Base-by-base conservation (phyloP, 768 basidiomycete species). In the Amanita pseudoporphyria region DNA sequence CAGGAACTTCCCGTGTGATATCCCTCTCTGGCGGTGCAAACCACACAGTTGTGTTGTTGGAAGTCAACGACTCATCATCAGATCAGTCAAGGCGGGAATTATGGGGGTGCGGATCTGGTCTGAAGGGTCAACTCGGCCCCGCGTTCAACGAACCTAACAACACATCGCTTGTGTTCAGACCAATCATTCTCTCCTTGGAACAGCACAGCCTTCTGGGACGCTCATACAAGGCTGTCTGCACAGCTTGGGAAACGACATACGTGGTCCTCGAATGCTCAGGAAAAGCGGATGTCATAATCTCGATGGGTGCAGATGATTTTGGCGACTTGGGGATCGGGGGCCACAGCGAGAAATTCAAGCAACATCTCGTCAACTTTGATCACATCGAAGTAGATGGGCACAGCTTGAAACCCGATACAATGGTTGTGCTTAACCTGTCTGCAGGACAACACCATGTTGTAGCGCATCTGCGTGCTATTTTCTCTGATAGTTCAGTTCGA, bases 161-260 rank as follows among this genome's bases (percentile, higher is more conserved):
- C 40, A 50, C 56, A 16, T 56, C 60, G 6, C 55, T 68, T 4
- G 47, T 71, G 9, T 86, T 89, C 57, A 64, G 64, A 51, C 73
- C 66, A 12, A 65, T 87, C 44, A 56, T 67, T 26, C 60, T 82
- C 1, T 58, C 64, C 13, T 57, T 75, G 1, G 58, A 67, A 6
- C 56, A 58, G 43, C 51, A 65, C 24, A 67, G 66, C 9, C 58
- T 75, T 13, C 50, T 45, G 0, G 70, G 65, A 4, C 81, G 81
- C 62, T 56, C 63, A 14, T 65, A 71, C 37, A 73, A 70, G 26
- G 56, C 68, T 21, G 67, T 91, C 13, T 78, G 79, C 12, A 78
- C 83, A 0, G 72, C 81, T 38, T 96, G 93, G 92, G 86, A 95
- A 64, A 89, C 90, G 6, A 81, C 81, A 45, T 90, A 84, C 57